These are phyloP conservation scores for Globisporangium ultimum DNA, from an alignment of 352 stramenopile genomes.

Conservation along the genomic window DNA sequence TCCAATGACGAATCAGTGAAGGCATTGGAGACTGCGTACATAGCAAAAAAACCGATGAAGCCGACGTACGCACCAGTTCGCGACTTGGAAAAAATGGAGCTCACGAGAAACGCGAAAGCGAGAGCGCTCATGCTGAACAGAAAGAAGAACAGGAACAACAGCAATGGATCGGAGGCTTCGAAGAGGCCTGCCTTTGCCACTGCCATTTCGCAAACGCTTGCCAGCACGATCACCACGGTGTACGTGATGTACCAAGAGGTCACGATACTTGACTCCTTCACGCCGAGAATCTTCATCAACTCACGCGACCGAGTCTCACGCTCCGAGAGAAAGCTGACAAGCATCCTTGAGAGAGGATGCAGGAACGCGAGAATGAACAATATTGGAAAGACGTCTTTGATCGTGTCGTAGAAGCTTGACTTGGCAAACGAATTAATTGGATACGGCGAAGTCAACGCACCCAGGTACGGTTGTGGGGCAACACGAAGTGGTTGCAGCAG, in stretches of 20 bases:
- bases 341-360: slow-evolving; percentile 77
- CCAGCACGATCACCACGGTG: slow-evolving; percentile 70
- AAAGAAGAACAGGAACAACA: slow-evolving; percentile 57
- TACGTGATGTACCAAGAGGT: slow-evolving; percentile 86
- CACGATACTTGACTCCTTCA: slow-evolving; percentile 72
- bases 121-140: slow-evolving; percentile 51
- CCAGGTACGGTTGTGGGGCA: slow-evolving; percentile 41
- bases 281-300: slow-evolving; percentile 88
- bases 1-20: slow-evolving; percentile 25
- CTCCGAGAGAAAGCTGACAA: slow-evolving; percentile 86
- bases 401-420: slow-evolving; percentile 55
- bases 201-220: slow-evolving; percentile 46
- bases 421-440: slow-evolving; percentile 31
- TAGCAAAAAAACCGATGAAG: slow-evolving; percentile 72
- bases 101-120: slow-evolving; percentile 54
- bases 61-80: slow-evolving; percentile 33
- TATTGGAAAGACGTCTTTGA: slow-evolving; percentile 63
- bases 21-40: slow-evolving; percentile 60
- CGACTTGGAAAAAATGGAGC: slow-evolving; percentile 69
- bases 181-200: slow-evolving; percentile 40
- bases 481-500: slow-evolving; percentile 33
- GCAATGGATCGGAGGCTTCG: slow-evolving; percentile 17
- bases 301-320: slow-evolving; percentile 89
- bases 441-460: slow-evolving; percentile 29
- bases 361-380: slow-evolving; percentile 90